phyloP scores from a whole-genome alignment of 257 asterid genomes.

The Rubia yunnanensis region DNA sequence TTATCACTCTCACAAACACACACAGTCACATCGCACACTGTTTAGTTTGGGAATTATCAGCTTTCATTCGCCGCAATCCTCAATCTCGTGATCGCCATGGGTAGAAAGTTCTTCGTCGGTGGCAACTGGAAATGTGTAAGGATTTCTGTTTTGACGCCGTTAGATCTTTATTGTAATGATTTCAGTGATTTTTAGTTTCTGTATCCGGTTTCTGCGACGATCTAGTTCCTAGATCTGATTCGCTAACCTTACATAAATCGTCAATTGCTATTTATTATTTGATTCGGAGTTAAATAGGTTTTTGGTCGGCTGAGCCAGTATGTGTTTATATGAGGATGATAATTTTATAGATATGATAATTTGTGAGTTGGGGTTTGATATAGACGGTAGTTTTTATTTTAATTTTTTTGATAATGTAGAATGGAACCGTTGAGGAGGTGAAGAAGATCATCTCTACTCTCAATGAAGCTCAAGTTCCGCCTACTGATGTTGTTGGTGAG shows the following conservation, averaged over 20 bases:
- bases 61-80: slow-evolving; percentile 21
- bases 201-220: slow-evolving; percentile 2
- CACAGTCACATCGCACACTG: background rate
- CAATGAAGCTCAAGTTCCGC: slow-evolving; percentile 76
- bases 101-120: slow-evolving; percentile 86
- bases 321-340: no score
- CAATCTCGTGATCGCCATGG: slow-evolving; percentile 46
- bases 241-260: background rate
- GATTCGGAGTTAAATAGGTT: background rate
- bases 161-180: background rate
- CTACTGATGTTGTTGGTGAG: slow-evolving; percentile 92
- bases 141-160: background rate
- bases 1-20: background rate
- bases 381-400: background rate
- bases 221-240: slow-evolving; percentile 1
- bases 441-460: slow-evolving; percentile 76
- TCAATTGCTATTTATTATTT: background rate
- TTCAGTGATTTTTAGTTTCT: background rate
- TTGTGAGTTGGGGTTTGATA: background rate
- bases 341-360: background rate
- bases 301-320: no score
- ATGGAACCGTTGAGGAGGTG: slow-evolving; percentile 82
- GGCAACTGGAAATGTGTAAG: slow-evolving; percentile 99
- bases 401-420: slow-evolving; percentile 42
- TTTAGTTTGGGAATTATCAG: background rate